Evolutionary conservation across 257 asterid genomes (phyloP).

Genomic region (Thymus quinquecostatus): DNA sequence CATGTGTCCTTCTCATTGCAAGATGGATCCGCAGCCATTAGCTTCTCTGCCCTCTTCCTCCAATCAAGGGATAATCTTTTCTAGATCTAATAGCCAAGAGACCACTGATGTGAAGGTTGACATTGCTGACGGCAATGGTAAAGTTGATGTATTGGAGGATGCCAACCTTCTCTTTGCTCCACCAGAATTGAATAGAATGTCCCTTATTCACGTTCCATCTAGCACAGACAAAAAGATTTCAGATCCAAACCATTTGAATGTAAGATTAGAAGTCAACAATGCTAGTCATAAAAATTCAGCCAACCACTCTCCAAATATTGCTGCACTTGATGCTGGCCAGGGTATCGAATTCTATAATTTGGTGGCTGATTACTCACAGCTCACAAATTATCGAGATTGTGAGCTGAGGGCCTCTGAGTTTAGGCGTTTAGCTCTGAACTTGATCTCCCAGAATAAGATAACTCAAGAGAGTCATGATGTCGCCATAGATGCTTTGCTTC

Average conservation of each 20-base stretch:
- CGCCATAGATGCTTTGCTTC: conserved; percentile 86
- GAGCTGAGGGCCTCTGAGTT: conserved; percentile 92
- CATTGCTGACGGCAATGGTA: conserved; percentile 47
- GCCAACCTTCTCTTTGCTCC: conserved; percentile 88
- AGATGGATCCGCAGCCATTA: conserved; percentile 47
- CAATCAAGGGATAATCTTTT: conserved; percentile 50
- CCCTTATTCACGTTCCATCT: conserved; percentile 60
- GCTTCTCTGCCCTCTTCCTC: conserved; percentile 46
- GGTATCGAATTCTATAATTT: conserved; percentile 53
- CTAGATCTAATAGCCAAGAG: conserved; percentile 58
- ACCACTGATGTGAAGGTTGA: conserved; percentile 60
- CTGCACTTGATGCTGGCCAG: conserved; percentile 38
- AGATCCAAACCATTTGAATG: conserved; percentile 46
- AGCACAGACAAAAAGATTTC: conserved; percentile 46
- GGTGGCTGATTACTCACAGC: conserved; percentile 77
- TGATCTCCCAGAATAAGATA: conserved; percentile 67
- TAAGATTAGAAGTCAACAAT: conserved; percentile 41
- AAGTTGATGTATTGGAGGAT: conserved; percentile 72
- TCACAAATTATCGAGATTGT: conserved; percentile 72
- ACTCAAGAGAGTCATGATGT: conserved; percentile 77
- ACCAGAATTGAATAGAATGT: conserved; percentile 62
- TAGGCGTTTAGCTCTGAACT: conserved; percentile 80
- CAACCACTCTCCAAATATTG: conserved; percentile 40
- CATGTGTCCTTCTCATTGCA: conserved; percentile 52
- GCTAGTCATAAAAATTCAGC: conserved; percentile 33